A percentile compares a stretch with the other conserved stretches of the same genome.
These are phyloP conservation scores for Debaryomyces castellii DNA, from an alignment of 805 yeast species.

Conservation along the genomic window DNA sequence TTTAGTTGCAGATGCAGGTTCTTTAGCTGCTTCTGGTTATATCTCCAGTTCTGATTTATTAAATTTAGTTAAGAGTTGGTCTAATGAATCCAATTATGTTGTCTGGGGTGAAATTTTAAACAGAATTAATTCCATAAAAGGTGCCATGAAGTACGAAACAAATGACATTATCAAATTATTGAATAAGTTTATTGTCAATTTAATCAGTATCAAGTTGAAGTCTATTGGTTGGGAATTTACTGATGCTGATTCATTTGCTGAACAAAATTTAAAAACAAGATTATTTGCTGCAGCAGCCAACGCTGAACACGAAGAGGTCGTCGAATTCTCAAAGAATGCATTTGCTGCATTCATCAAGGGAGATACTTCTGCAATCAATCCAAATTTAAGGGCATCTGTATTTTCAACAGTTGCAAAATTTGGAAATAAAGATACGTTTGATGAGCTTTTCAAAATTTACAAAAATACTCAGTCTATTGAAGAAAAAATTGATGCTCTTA, in stretches of 20 bases:
- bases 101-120: constrained; percentile 65
- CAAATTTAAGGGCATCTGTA: constrained; percentile 67
- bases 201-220: constrained; percentile 54
- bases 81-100: constrained; percentile 56
- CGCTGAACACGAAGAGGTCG: constrained; percentile 47
- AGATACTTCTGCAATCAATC: constrained; percentile 67
- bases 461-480: constrained; percentile 59
- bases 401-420: constrained; percentile 64
- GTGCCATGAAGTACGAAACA: constrained; percentile 57
- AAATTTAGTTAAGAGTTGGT: constrained; percentile 60
- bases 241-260: constrained; percentile 54
- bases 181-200: constrained; percentile 50
- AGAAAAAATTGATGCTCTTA: constrained; percentile 69
- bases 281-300: constrained; percentile 61
- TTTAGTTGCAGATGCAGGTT: constrained; percentile 74
- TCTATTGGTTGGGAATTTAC: constrained; percentile 66
- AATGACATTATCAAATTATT: constrained; percentile 47
- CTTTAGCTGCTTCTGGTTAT: constrained; percentile 70
- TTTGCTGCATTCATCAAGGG: constrained; percentile 60
- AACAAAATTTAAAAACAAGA: constrained; percentile 64
- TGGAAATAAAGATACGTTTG: constrained; percentile 64
- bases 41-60: constrained; percentile 62
- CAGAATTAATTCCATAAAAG: constrained; percentile 47
- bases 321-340: constrained; percentile 45
- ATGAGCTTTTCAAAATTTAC: constrained; percentile 60